These are phyloP conservation scores for Phlegmacium glaucopus DNA, from an alignment of 768 basidiomycete species.

Conservation along the genomic window DNA sequence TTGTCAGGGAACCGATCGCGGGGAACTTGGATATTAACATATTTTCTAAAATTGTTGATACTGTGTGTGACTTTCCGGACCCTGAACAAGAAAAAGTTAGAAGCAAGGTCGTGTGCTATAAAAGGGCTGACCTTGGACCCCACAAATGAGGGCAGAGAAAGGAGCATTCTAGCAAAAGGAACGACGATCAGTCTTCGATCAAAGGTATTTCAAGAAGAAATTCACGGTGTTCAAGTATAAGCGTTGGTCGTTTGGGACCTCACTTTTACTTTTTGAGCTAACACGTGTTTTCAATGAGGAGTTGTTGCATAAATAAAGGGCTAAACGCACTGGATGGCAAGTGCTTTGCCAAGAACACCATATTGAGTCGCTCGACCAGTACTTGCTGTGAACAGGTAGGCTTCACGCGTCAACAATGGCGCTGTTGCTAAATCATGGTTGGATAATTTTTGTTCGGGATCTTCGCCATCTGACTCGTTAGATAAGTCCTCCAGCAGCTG, in stretches of 20 bases:
- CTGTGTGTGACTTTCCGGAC: conserved; percentile 72
- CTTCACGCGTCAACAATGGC: conserved; percentile 51
- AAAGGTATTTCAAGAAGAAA: neutral
- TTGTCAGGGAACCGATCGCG: conserved; percentile 47
- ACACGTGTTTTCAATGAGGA: neutral
- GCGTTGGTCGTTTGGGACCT: conserved; percentile 42
- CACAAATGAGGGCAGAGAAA: conserved; percentile 73
- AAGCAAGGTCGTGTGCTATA: neutral
- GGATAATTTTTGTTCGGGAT: conserved; percentile 15
- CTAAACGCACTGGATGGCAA: conserved; percentile 41
- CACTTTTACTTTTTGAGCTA: conserved; percentile 32
- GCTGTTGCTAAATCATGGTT: conserved; percentile 42
- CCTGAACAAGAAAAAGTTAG: conserved; percentile 28
- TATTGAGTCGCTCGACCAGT: conserved; percentile 46
- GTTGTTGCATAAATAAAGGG: neutral
- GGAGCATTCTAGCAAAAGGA: conserved; percentile 55
- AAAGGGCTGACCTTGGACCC: conserved; percentile 49
- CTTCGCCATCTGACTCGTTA: conserved; percentile 12
- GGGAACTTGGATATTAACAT: conserved; percentile 58
- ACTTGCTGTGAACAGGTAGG: conserved; percentile 31
- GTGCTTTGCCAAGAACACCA: conserved; percentile 53
- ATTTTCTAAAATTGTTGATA: conserved; percentile 64
- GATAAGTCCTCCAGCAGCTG: conserved; percentile 25
- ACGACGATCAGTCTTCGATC: neutral
- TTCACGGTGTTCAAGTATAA: conserved; percentile 68